These are phyloP conservation scores for Tilletiopsis washingtonensis DNA, from an alignment of 1,284 basidiomycete species.

Conservation along the genomic window DNA sequence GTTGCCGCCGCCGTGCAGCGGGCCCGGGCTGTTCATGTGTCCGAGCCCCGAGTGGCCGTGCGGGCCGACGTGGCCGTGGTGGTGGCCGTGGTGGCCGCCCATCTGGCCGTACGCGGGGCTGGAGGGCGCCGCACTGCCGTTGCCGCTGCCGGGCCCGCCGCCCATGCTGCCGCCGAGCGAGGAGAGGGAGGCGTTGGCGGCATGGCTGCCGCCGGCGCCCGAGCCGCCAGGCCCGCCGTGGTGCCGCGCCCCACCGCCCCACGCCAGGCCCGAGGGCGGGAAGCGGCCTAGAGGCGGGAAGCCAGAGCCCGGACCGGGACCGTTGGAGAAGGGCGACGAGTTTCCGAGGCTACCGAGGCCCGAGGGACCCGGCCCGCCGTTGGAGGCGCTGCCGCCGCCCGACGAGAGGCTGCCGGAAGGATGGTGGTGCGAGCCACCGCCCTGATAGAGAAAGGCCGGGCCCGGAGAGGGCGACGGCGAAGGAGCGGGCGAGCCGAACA, in stretches of 20 bases:
- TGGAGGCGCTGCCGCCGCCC: neutral
- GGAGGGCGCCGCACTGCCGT: slow-evolving; percentile 18
- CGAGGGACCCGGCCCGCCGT: slow-evolving; percentile 5
- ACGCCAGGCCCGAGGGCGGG: slow-evolving; percentile 12
- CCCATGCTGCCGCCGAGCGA: slow-evolving; percentile 31
- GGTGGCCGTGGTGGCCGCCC: slow-evolving; percentile 21
- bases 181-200: slow-evolving; percentile 38
- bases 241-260: neutral
- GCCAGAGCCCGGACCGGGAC: slow-evolving; percentile 12
- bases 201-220: slow-evolving; percentile 29
- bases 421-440: slow-evolving; percentile 13
- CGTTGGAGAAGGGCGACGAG: slow-evolving; percentile 5
- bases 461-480: slow-evolving; percentile 38
- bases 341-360: slow-evolving; percentile 10
- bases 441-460: slow-evolving; percentile 37
- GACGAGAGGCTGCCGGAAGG: slow-evolving; percentile 12
- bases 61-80: slow-evolving; percentile 9
- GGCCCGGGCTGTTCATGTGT: slow-evolving; percentile 25
- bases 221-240: slow-evolving; percentile 9
- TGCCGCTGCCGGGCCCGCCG: slow-evolving; percentile 15
- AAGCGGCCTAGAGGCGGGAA: slow-evolving; percentile 24
- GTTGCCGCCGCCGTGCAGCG: slow-evolving; percentile 17
- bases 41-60: slow-evolving; percentile 29
- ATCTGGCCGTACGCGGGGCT: slow-evolving; percentile 30
- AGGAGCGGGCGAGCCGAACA: slow-evolving; percentile 38